phyloP scores from a whole-genome alignment of 495 filamentous ascomycete genomes.

The Aspergillus carlsbadensis region DNA sequence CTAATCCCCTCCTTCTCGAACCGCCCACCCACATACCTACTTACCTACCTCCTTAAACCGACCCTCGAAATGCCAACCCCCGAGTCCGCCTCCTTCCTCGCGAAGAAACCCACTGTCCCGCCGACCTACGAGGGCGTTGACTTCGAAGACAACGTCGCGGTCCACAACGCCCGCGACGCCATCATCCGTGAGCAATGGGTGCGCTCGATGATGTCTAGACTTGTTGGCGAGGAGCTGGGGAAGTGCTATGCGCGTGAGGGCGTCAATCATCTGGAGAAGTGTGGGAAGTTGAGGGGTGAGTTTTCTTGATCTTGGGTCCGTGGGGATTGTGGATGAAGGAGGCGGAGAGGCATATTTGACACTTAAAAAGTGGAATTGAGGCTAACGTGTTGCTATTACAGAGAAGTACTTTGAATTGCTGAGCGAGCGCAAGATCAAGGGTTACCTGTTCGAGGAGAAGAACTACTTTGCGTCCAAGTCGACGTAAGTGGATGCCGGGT shows the following conservation, averaged over 20 bases:
- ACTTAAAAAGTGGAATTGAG: neutral
- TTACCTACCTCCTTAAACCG: neutral
- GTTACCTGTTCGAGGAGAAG: conserved; percentile 89
- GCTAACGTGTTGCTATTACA: conserved; percentile 30
- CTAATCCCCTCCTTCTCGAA: neutral
- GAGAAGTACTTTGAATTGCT: conserved; percentile 93
- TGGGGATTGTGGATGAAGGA: neutral
- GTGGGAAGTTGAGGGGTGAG: conserved; percentile 82
- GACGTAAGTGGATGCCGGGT: too few species aligned
- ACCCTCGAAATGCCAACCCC: conserved; percentile 68
- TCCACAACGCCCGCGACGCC: conserved; percentile 93
- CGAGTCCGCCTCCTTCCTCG: conserved; percentile 88
- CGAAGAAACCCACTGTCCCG: conserved; percentile 90
- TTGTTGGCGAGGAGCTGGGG: conserved; percentile 89
- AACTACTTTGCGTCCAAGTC: conserved; percentile 59
- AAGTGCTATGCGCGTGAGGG: conserved; percentile 96
- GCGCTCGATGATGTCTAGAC: conserved; percentile 90
- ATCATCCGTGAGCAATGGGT: conserved; percentile 98
- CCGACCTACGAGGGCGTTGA: conserved; percentile 97
- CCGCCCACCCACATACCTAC: neutral
- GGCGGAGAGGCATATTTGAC: neutral
- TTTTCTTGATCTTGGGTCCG: conserved; percentile 6
- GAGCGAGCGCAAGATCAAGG: conserved; percentile 78
- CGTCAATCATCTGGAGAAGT: conserved; percentile 97
- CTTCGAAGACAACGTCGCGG: conserved; percentile 83